phyloP scores from a whole-genome alignment of 2,329 filamentous ascomycete species.

The Colletotrichum sublineola region DNA sequence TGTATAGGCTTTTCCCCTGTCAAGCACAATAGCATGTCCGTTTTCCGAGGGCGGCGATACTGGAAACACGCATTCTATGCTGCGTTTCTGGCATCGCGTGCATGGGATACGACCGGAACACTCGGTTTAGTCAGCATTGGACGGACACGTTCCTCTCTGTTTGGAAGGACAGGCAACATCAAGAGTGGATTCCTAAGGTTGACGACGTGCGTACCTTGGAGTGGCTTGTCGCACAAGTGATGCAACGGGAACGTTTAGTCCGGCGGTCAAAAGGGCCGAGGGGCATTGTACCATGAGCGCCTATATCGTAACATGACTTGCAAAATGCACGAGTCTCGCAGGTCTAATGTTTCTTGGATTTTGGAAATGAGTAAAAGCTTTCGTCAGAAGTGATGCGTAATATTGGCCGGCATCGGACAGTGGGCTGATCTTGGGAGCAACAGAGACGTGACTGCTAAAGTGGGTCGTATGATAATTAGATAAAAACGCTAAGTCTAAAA shows the following conservation, averaged over 20 bases:
- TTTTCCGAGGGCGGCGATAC: neutral
- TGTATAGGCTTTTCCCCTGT: slow-evolving; percentile 40
- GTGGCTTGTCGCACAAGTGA: slow-evolving; percentile 50
- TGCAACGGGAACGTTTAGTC: slow-evolving; percentile 50
- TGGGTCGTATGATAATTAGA: neutral
- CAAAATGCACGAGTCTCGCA: rapidly evolving
- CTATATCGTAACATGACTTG: neutral
- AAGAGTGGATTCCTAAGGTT: neutral
- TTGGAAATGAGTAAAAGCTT: neutral
- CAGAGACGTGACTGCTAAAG: neutral
- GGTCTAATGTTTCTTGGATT: neutral
- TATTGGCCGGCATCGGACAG: slow-evolving; percentile 1
- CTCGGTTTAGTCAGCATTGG: slow-evolving; percentile 40
- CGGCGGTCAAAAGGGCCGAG: slow-evolving; percentile 53
- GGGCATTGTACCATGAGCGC: slow-evolving; percentile 43
- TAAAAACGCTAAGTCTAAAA: slow-evolving; percentile 26
- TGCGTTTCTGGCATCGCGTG: slow-evolving; percentile 47
- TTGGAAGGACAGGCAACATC: neutral
- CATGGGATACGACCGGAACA: slow-evolving; percentile 52
- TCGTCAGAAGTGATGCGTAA: neutral
- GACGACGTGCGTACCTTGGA: slow-evolving; percentile 48
- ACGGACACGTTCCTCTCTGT: neutral
- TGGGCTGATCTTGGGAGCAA: neutral
- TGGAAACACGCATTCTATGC: slow-evolving; percentile 45
- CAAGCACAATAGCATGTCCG: slow-evolving; percentile 45